Base-by-base conservation (phyloP, 2,329 filamentous ascomycete species). In the Tolypocladium amazonense region DNA sequence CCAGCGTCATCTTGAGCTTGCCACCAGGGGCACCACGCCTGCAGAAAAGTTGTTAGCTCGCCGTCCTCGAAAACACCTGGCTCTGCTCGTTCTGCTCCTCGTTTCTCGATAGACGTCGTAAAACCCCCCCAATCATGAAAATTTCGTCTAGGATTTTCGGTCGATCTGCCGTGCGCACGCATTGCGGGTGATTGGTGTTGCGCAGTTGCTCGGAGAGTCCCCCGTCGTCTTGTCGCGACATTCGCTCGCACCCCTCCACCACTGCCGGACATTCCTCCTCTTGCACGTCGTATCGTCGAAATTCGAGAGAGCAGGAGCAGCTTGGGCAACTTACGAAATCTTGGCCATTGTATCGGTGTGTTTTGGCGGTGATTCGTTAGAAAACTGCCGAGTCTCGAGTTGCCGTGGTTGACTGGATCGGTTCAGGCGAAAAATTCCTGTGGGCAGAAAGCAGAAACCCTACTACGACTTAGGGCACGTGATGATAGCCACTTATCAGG, bases 1-100 rank as follows among this genome's bases (percentile, higher is more conserved):
- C 94, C 81, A 99, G 91, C 80, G 94, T 97, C 94, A 99, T 99
- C 90, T 96, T 97, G 76, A 97, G 90, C 90, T 99, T 99, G 90
- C 95, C 95, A 87, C 94, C 94, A 76, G 92, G 89, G 85, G 91
- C 89, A 89, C 89, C 90, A 86, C 91, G 85, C 68, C 85, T 88
- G 71, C 56, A 54, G 33, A 37, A 15, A 56, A 47, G 45, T 50
- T 14, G 25, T 58, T 45, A 58, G 60, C 60, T 54, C 58, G 59
- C 37, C 43, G 27, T 18, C 37, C 2, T 60, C 25, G 33, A 15
- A n/a, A 38, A 18, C 45, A 33, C n/a, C 23, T 11, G 23, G 47
- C 8, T 35, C 12, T 38, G 37, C 25, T 57, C 27, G 8, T 57
- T n/a, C 20, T 60, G 41, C 55, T 60, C 58, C 56, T 56, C 43